phyloP scores from a whole-genome alignment of 2,329 filamentous ascomycete species.

The Colletotrichum sp. region DNA sequence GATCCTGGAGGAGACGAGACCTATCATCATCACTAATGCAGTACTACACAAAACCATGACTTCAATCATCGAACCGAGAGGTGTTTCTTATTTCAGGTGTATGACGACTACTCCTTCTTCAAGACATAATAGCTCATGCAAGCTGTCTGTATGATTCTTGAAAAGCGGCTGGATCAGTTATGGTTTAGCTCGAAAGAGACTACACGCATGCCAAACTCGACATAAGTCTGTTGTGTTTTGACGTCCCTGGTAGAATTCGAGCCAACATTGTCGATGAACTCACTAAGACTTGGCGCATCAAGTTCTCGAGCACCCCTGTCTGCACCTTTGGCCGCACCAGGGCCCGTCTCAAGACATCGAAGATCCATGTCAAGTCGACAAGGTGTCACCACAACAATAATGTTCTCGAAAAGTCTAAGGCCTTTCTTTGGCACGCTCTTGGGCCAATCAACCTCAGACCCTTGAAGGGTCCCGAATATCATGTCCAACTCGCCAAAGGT shows the following conservation, averaged over 20 bases:
- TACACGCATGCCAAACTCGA: neutral
- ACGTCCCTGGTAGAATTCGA: fast-evolving
- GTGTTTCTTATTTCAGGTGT: fast-evolving
- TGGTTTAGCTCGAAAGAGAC: neutral
- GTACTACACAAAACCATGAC: neutral
- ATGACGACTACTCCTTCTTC: fast-evolving
- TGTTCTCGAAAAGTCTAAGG: neutral
- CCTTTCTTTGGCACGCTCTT: fast-evolving
- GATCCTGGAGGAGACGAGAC: neutral
- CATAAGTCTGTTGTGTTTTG: neutral
- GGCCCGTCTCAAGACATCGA: neutral
- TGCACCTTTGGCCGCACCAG: neutral
- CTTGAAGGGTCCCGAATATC: neutral
- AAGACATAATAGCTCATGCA: neutral
- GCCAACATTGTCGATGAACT: neutral
- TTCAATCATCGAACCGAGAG: neutral
- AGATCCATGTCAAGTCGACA: neutral
- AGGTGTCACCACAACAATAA: neutral
- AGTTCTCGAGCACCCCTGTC: neutral
- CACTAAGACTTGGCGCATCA: neutral
- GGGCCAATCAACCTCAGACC: neutral
- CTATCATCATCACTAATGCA: neutral
- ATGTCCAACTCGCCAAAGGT: neutral
- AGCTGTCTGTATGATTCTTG: neutral
- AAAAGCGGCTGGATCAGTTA: fast-evolving